Evolutionary conservation across 495 filamentous ascomycete genomes (phyloP).

Genomic region (Xylaria telfairii): DNA sequence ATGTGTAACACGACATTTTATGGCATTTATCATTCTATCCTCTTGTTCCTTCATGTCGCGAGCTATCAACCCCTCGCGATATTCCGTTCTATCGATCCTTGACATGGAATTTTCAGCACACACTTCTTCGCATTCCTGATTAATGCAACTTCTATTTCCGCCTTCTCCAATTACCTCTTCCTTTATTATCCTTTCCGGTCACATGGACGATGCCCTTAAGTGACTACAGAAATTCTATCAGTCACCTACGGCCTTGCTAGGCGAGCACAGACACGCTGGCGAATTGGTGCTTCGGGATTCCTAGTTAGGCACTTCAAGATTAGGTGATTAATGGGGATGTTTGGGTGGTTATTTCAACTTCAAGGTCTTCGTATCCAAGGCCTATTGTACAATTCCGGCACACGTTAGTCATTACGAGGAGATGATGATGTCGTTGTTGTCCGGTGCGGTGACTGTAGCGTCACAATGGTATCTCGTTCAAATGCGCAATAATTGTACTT

Average conservation of each 20-base stretch:
- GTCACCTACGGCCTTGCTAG: constrained; percentile 11
- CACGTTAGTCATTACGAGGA: constrained; percentile 11
- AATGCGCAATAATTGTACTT: constrained; percentile 18
- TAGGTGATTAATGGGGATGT: neutral
- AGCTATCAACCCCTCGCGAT: neutral
- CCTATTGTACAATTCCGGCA: constrained; percentile 17
- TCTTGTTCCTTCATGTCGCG: constrained; percentile 16
- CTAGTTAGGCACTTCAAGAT: neutral
- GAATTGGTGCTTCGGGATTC: neutral
- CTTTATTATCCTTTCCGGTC: neutral
- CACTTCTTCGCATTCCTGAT: constrained; percentile 19
- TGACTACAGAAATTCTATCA: neutral
- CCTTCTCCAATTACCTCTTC: neutral
- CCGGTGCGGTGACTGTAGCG: constrained; percentile 2
- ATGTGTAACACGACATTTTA: constrained; percentile 32
- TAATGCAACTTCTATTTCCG: constrained; percentile 15
- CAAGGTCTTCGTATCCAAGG: neutral
- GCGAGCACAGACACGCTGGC: constrained; percentile 11
- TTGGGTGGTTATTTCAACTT: neutral
- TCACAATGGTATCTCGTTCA: constrained; percentile 10
- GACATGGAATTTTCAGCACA: neutral
- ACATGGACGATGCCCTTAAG: neutral
- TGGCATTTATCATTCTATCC: constrained; percentile 26
- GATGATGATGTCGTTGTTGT: constrained; percentile 16
- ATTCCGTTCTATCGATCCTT: neutral